Evolutionary conservation across 768 basidiomycete species (phyloP).

Genomic region (Melanogaster broomeanus): DNA sequence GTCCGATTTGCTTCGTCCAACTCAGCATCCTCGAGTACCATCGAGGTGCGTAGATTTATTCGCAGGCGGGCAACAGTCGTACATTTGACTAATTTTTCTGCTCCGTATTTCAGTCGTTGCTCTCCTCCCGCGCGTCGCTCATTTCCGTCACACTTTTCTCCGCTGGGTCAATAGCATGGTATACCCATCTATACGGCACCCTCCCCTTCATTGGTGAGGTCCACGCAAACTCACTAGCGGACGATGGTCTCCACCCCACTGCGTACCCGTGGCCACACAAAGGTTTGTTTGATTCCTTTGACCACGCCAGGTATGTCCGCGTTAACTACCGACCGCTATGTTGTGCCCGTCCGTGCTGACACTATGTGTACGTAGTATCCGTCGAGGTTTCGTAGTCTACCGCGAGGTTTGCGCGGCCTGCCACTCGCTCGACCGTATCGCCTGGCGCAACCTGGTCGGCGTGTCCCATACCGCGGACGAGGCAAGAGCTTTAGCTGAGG

Average conservation of each 20-base stretch:
- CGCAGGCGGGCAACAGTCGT: neutral
- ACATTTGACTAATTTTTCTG: conserved; percentile 1
- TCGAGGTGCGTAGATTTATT: conserved; percentile 56
- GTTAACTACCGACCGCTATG: conserved; percentile 10
- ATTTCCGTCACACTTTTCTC: conserved; percentile 76
- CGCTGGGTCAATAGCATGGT: conserved; percentile 93
- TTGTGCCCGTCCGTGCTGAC: conserved; percentile 10
- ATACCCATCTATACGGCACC: conserved; percentile 90
- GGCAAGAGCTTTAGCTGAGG: conserved; percentile 89
- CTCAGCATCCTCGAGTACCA: conserved; percentile 53
- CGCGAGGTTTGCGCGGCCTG: conserved; percentile 99
- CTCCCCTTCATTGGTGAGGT: conserved; percentile 90
- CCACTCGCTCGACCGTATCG: conserved; percentile 98
- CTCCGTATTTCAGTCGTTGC: conserved; percentile 47
- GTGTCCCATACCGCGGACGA: conserved; percentile 96
- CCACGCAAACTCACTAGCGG: conserved; percentile 88
- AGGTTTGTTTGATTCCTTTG: conserved; percentile 87
- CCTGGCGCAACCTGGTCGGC: conserved; percentile 99
- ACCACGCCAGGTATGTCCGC: conserved; percentile 85
- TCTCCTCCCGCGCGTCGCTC: conserved; percentile 73
- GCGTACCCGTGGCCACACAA: conserved; percentile 90
- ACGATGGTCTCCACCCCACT: conserved; percentile 91
- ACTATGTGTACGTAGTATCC: conserved; percentile 60
- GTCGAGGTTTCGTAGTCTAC: conserved; percentile 96
- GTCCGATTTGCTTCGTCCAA: conserved; percentile 73